Percentiles rank a stretch among this genome's conserved stretches.
Conservation (phyloP, 2,329 filamentous ascomycete species). For the Onygenales sp. region DNA sequence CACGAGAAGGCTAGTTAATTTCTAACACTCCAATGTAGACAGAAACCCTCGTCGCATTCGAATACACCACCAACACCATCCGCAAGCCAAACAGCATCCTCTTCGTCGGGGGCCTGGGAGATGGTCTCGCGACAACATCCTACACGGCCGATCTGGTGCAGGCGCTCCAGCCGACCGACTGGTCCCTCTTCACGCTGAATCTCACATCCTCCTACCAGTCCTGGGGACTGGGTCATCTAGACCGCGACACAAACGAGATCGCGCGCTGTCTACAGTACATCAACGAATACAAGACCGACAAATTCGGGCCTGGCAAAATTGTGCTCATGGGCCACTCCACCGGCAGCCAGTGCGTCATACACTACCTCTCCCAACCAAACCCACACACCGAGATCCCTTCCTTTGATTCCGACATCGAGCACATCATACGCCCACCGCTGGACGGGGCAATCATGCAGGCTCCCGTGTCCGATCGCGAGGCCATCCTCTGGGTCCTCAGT, state of each 20-base stretch:
- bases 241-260: constrained; percentile 11
- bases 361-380: constrained; percentile 45
- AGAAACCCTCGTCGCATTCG: constrained; percentile 18
- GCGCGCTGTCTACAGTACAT: too few relatives aligned
- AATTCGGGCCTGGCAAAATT: constrained; percentile 20
- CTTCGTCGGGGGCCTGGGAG: constrained; percentile 50
- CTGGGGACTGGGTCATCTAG: constrained; percentile 45
- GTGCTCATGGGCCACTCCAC: constrained; percentile 62
- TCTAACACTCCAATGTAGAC: too few relatives aligned
- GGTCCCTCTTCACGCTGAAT: constrained; percentile 42
- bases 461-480: constrained; percentile 66
- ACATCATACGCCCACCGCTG: constrained; percentile 42
- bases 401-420: constrained; percentile 8
- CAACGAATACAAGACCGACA: too few relatives aligned
- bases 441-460: constrained; percentile 74
- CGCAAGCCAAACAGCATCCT: constrained; percentile 39
- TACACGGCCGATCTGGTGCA: constrained; percentile 43
- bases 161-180: constrained; percentile 38
- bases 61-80: constrained; percentile 21
- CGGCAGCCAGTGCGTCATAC: constrained; percentile 58
- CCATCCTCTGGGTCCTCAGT: constrained; percentile 29
- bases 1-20: too few relatives aligned
- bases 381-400: constrained; percentile 18
- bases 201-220: constrained; percentile 43
- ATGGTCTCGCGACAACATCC: constrained; percentile 45